Evolutionary conservation across 75 land plant species (phyloP).

Genomic region (Chamaecyparis obtusa): DNA sequence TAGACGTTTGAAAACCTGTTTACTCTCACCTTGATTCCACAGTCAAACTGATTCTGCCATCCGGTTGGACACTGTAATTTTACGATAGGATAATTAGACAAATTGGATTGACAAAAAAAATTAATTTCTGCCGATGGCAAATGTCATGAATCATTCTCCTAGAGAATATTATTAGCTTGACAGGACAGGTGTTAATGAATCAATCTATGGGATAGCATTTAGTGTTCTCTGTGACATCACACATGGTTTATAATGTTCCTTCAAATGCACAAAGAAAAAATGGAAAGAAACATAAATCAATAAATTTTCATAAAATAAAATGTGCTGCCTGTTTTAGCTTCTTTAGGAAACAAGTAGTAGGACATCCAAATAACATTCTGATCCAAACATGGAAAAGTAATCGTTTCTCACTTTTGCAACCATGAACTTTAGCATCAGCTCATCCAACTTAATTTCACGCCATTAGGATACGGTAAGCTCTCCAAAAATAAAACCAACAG

Average conservation of each 20-base stretch:
- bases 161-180: background rate
- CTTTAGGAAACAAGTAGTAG: background rate
- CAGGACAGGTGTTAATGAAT: background rate
- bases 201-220: background rate
- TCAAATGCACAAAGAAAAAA: background rate
- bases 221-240: background rate
- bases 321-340: background rate
- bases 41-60: slow-evolving; percentile 58
- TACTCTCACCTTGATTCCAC: slow-evolving; percentile 64
- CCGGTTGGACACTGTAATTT: slow-evolving; percentile 26
- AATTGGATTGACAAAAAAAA: background rate
- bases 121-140: background rate
- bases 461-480: background rate
- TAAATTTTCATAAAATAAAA: background rate
- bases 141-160: background rate
- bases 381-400: background rate
- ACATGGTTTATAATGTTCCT: background rate
- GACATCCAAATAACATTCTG: background rate
- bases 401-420: background rate
- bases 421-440: background rate
- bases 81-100: background rate
- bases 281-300: background rate
- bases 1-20: background rate
- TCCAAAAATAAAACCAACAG: background rate
- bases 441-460: background rate